phyloP scores from a whole-genome alignment of 257 asterid species.

The Solanum neorickii region DNA sequence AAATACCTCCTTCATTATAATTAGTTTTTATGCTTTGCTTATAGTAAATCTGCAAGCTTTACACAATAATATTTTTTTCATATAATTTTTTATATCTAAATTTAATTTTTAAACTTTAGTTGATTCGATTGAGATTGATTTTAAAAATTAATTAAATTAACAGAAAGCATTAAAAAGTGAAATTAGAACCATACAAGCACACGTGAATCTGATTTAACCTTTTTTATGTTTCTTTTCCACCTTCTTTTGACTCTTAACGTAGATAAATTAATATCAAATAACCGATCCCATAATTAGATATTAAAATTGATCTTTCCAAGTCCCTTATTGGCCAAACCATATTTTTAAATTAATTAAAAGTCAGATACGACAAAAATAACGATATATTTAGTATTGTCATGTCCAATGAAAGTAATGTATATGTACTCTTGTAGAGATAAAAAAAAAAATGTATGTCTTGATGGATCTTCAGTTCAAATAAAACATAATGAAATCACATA shows the following conservation, averaged over 20 bases:
- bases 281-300: background rate
- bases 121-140: background rate
- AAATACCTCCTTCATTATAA: background rate
- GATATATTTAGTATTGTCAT: no score
- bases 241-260: background rate
- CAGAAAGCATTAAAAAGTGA: background rate
- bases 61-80: background rate
- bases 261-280: background rate
- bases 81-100: background rate
- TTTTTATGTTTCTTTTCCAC: background rate
- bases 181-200: background rate
- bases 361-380: no score
- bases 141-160: no score
- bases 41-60: background rate
- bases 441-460: no score
- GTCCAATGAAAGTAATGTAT: background rate
- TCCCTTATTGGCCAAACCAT: background rate
- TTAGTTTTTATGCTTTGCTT: background rate
- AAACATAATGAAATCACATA: no score
- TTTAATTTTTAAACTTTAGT: no score
- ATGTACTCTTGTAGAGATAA: no score
- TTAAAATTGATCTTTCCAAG: background rate
- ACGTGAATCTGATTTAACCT: background rate
- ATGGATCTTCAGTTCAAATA: no score
- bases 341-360: background rate